Base-by-base conservation (phyloP, 2,329 filamentous ascomycete species). In the Aureobasidium mangrovei region DNA sequence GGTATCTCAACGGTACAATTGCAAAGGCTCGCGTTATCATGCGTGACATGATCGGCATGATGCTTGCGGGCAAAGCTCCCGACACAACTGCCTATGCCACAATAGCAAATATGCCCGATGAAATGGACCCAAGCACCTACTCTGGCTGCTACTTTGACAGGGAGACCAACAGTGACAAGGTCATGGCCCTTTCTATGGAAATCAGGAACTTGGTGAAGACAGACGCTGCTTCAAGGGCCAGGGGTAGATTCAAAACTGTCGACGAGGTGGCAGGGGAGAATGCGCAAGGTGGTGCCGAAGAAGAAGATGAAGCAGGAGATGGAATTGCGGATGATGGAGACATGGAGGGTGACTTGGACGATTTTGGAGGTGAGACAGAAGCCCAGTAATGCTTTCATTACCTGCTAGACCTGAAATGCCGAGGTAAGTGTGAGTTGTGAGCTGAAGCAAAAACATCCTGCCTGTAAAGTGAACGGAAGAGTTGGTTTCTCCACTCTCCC, bases 1-100 rank as follows among this genome's bases (percentile, higher is more conserved):
- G 88, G 88, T 96, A 84, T 65, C 81, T 84, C 59, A 85, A 85
- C 56, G 89, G 89, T 4, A 83, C 87, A 0, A 84, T 89, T 76
- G 83, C 84, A 42, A 95, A 95, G 65, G 83, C 85, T 42, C 90
- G 91, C 63, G 83, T 86, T 2, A 84, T 95, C 60, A 91, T 96
- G 84, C 88, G 90, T 65, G 83, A 84, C 46, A 96, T 95, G 70
- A 83, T 95, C 64, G 77, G 69, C 40, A 65, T 61, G 18, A 66
- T 75, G 12, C 64, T 72, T 40, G 59, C 60, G 3, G 69, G 69
- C 4, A 61, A 66, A n/a, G 59, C 59, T 32, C 60, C 64, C 7
- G 59, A 64, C 8, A 61, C 63, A 9, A 63, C 62, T 29, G 65
- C 55, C 3, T 56, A 56, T 31, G 4, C 47, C 18, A 48, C 38